These are phyloP conservation scores for Solanum gracilifrons DNA, from an alignment of 257 asterid species.

Conservation along the genomic window DNA sequence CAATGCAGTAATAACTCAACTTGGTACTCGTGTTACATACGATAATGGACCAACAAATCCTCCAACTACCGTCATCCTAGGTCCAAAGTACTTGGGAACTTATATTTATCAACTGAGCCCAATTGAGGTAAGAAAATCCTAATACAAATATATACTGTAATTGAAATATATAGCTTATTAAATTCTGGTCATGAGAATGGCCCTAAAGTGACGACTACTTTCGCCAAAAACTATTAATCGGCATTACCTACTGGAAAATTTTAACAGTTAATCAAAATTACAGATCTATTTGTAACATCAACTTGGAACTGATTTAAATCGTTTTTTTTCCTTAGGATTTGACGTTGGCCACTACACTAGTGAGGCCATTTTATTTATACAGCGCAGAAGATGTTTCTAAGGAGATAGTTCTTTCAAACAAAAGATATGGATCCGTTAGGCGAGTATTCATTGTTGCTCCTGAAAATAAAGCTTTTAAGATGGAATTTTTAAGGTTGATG, in stretches of 20 bases:
- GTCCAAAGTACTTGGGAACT: conserved; percentile 6
- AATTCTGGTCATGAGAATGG: background rate
- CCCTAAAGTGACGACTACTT: background rate
- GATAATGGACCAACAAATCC: conserved; percentile 17
- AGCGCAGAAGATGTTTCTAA: background rate
- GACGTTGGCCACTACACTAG: conserved; percentile 12
- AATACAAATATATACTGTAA: background rate
- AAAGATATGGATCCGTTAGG: conserved; percentile 10
- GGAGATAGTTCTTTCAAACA: background rate
- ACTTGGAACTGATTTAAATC: background rate
- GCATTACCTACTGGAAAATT: background rate
- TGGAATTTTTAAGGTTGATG: background rate
- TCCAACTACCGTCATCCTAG: conserved; percentile 11
- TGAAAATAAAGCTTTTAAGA: background rate
- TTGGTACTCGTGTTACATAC: background rate
- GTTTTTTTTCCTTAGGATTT: conserved; percentile 5
- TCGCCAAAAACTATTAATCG: background rate
- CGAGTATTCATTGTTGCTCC: conserved; percentile 12
- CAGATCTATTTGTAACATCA: background rate
- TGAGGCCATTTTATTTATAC: conserved; percentile 10
- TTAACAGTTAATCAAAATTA: background rate
- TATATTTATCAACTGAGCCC: conserved; percentile 17
- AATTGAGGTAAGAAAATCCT: conserved; percentile 5
- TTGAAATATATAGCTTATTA: background rate
- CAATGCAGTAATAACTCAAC: background rate